These are phyloP conservation scores for Spatholobus suberectus DNA, from an alignment of 306 rosid species.

Conservation along the genomic window DNA sequence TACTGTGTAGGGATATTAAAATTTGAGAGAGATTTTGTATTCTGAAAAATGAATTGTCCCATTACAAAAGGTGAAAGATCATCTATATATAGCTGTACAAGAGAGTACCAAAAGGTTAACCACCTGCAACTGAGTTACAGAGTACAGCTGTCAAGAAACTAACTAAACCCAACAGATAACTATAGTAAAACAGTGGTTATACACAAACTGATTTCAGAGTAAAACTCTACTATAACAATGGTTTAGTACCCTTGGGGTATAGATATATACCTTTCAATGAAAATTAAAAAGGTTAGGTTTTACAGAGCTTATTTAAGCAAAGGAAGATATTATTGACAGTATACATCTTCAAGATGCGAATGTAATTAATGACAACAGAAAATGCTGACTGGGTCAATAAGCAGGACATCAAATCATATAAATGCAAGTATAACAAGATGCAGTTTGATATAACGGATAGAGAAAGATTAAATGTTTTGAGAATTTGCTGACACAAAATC, in stretches of 20 bases:
- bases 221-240: too few species aligned
- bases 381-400: constrained; percentile 1
- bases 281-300: constrained; percentile 2
- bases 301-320: constrained; percentile 8
- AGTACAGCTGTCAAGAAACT: too few species aligned
- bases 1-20: too few species aligned
- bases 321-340: background rate
- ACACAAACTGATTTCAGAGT: too few species aligned
- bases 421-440: constrained; percentile 2
- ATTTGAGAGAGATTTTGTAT: too few species aligned
- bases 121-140: too few species aligned
- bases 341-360: background rate
- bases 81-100: too few species aligned
- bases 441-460: background rate
- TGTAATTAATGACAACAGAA: constrained; percentile 13
- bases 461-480: background rate
- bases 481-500: background rate
- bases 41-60: too few species aligned
- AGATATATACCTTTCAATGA: background rate
- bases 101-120: too few species aligned
- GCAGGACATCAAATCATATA: constrained; percentile 24
- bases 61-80: too few species aligned
- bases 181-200: too few species aligned
- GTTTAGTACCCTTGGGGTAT: constrained; percentile 3
- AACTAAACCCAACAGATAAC: too few species aligned